phyloP scores from a whole-genome alignment of 805 yeast genomes.

The Yarrowia sp. region DNA sequence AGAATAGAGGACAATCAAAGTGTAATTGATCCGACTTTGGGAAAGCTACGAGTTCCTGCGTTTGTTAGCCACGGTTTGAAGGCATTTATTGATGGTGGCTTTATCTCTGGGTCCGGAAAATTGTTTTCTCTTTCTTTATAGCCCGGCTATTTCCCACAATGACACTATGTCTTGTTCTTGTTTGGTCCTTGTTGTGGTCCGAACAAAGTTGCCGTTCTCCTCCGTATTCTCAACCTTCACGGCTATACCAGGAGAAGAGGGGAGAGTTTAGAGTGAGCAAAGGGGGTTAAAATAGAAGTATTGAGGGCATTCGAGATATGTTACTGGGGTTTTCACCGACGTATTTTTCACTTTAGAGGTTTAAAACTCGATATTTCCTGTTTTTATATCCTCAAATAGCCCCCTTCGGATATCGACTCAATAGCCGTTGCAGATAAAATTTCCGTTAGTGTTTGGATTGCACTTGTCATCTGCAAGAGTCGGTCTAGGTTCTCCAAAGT shows the following conservation, averaged over 20 bases:
- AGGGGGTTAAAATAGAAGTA: neutral
- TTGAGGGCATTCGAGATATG: neutral
- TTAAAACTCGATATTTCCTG: too few species aligned
- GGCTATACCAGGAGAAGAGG: constrained; percentile 24
- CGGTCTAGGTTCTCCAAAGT: neutral
- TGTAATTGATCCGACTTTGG: neutral
- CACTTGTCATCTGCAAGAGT: neutral
- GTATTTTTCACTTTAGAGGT: too few species aligned
- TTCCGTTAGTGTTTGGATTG: neutral
- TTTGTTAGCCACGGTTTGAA: neutral
- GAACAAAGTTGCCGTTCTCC: neutral
- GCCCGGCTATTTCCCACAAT: neutral
- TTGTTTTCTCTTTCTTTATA: neutral
- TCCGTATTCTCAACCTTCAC: constrained; percentile 6
- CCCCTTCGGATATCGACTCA: constrained; percentile 8
- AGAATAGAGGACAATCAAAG: too few species aligned
- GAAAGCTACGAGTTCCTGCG: neutral
- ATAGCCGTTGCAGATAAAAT: constrained; percentile 20
- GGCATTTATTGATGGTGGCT: neutral
- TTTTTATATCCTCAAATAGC: too few species aligned
- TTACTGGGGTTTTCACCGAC: too few species aligned
- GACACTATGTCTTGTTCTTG: neutral
- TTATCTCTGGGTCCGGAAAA: neutral
- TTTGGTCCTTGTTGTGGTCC: neutral
- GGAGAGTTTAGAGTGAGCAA: neutral